A percentile compares a stretch with the other conserved stretches of the same genome.
Evolutionary conservation across 1,284 basidiomycete species (phyloP).

Genomic region (Fistulina hepatica): DNA sequence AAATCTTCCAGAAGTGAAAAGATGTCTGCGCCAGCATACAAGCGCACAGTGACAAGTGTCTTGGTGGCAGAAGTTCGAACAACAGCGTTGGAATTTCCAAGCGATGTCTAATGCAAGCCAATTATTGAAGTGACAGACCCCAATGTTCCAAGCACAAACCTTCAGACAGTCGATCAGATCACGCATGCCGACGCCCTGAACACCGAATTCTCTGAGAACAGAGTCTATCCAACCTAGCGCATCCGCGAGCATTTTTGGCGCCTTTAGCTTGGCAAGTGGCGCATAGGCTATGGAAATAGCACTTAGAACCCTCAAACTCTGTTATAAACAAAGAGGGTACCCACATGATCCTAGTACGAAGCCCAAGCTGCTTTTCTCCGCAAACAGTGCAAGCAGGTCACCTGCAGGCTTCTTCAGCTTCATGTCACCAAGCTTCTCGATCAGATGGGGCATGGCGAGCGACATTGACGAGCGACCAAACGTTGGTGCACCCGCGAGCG

Average conservation of each 20-base stretch:
- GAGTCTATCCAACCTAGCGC: conserved; percentile 85
- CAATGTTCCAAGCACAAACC: too few relatives aligned
- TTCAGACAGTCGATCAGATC: conserved; percentile 89
- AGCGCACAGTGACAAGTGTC: conserved; percentile 80
- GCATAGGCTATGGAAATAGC: conserved; percentile 65
- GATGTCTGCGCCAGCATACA: conserved; percentile 86
- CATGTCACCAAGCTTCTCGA: conserved; percentile 93
- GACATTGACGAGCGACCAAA: conserved; percentile 85
- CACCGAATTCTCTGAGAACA: conserved; percentile 88
- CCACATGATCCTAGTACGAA: conserved; percentile 89
- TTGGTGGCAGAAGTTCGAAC: conserved; percentile 96
- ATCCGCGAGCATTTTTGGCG: conserved; percentile 94
- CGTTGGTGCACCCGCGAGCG: conserved; percentile 68
- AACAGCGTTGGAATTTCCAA: conserved; percentile 90
- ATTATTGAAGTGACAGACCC: too few relatives aligned
- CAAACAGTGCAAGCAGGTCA: conserved; percentile 72
- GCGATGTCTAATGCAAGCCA: too few relatives aligned
- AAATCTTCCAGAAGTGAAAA: conserved; percentile 75
- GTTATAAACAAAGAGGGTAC: conserved; percentile 15
- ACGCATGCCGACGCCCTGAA: conserved; percentile 75
- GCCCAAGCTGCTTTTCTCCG: conserved; percentile 89
- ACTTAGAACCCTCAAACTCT: conserved; percentile 11
- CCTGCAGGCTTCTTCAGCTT: conserved; percentile 98
- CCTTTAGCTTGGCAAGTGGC: conserved; percentile 86
- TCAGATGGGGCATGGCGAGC: conserved; percentile 74